Evolutionary conservation across 306 rosid species (phyloP).

Genomic region (Prunus salicina): DNA sequence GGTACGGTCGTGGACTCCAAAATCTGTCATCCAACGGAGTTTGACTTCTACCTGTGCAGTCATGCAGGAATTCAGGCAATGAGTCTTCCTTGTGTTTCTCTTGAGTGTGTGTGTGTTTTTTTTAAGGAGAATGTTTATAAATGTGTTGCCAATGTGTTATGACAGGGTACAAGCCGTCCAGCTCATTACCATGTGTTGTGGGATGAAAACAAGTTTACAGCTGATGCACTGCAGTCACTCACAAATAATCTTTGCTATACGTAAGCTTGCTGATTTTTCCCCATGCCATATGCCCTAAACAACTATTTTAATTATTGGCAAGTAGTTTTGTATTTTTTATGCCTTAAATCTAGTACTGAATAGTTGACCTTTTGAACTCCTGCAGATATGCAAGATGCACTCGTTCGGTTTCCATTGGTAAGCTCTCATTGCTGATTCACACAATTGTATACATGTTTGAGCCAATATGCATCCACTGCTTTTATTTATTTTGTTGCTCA

Average conservation of each 20-base stretch:
- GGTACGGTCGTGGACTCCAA: constrained; percentile 97
- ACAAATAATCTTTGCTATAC: constrained; percentile 95
- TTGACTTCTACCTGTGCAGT: constrained; percentile 89
- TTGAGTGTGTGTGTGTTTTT: neutral
- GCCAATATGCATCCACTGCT: neutral
- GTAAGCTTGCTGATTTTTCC: constrained; percentile 40
- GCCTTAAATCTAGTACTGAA: neutral
- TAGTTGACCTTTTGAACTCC: neutral
- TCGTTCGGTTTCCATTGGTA: constrained; percentile 90
- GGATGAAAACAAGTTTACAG: constrained; percentile 95
- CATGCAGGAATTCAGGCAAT: constrained; percentile 95
- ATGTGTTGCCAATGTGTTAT: neutral
- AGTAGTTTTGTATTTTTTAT: neutral
- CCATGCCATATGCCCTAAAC: neutral
- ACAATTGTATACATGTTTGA: neutral
- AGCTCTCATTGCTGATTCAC: constrained; percentile 7
- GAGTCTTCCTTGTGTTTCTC: neutral
- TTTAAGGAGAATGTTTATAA: neutral
- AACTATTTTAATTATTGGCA: neutral
- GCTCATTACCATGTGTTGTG: constrained; percentile 96
- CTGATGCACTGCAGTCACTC: constrained; percentile 74
- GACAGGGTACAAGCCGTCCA: constrained; percentile 97
- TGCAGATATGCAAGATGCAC: constrained; percentile 95
- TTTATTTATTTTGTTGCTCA: neutral
- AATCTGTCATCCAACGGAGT: constrained; percentile 93